Conservation (phyloP, 768 basidiomycete genomes). For the Termitomyces titanicus region DNA sequence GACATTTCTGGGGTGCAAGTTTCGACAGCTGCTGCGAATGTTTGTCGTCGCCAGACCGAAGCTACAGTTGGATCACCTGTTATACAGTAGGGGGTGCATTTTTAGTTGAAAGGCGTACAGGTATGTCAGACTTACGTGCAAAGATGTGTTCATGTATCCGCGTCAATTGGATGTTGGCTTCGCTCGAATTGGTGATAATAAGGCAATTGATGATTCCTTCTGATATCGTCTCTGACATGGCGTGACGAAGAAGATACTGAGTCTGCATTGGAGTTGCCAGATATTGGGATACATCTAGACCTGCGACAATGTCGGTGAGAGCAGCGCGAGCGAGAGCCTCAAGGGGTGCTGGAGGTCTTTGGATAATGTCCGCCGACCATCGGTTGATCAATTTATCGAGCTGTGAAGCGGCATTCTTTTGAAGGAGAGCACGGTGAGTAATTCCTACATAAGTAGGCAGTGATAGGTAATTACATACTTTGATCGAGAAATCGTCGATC, state of each 20-base stretch:
- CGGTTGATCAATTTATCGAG: slow-evolving; percentile 83
- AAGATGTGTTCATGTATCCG: slow-evolving; percentile 89
- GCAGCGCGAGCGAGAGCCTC: slow-evolving; percentile 54
- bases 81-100: slow-evolving; percentile 23
- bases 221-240: slow-evolving; percentile 71
- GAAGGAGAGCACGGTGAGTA: slow-evolving; percentile 5
- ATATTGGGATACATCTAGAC: slow-evolving; percentile 40
- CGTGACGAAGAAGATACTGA: slow-evolving; percentile 78
- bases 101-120: neutral
- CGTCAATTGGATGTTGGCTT: slow-evolving; percentile 81
- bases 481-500: slow-evolving; percentile 87
- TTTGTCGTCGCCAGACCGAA: slow-evolving; percentile 85
- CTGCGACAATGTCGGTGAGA: slow-evolving; percentile 53
- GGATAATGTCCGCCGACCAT: slow-evolving; percentile 79
- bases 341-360: slow-evolving; percentile 50
- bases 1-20: slow-evolving; percentile 70
- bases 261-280: slow-evolving; percentile 64
- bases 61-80: slow-evolving; percentile 87
- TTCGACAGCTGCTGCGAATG: slow-evolving; percentile 84
- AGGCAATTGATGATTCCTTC: slow-evolving; percentile 83
- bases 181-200: slow-evolving; percentile 80
- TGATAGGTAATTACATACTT: slow-evolving; percentile 39
- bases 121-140: slow-evolving; percentile 47
- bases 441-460: neutral
- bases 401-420: slow-evolving; percentile 77